Evolutionary conservation across 1,284 basidiomycete genomes (phyloP), one percentile per base, ranked within the genome.

Genomic region (Salmacisia buchloeana): DNA sequence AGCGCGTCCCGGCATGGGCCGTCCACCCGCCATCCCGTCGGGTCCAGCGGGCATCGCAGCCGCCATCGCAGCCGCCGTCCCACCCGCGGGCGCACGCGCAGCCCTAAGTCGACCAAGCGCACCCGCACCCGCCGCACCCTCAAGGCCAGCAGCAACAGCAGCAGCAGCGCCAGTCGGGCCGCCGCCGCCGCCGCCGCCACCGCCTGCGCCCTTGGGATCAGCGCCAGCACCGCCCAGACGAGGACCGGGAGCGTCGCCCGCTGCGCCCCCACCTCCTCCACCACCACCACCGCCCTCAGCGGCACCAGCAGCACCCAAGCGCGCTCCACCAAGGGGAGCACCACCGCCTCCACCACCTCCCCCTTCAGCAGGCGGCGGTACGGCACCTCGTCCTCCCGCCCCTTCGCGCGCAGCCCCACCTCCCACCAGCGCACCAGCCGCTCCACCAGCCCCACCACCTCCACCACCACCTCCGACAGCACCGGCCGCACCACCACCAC

Each of bases 191-290:
- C 35, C 35, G 15, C 65, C 52, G 89, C 90, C 39, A n/a, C 41
- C 41, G 7, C 10, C 41, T 21, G 41, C 41, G 23, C 41, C 41
- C 23, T n/a, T 43, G 91, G 92, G 76, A 82, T 94, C 3, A 92
- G 87, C 33, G 88, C 68, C 69, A 3, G 57, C 63, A 27, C 39
- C 29, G 2, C n/a, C 58, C 7, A 21, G n/a, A 43, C 33, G 41
- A 12, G 39, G 31, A 12, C 13, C 35, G n/a, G 2, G 29, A 46
- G 59, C 43, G 46, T 31, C 59, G 59, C 38, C 9, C 41, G 41
- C 41, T n/a, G 41, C 41, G 10, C n/a, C 45, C 5, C 21, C 45
- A 25, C 2, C 46, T 49, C 46, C 46, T 9, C 10, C 49, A 10
- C 49, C 49, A 29, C 49, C 49, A 18, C 49, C 49, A 18, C 49